A percentile compares a stretch with the other conserved stretches of the same genome.
phyloP scores from a whole-genome alignment of 805 yeast genomes.

The Ogataea kodamae region DNA sequence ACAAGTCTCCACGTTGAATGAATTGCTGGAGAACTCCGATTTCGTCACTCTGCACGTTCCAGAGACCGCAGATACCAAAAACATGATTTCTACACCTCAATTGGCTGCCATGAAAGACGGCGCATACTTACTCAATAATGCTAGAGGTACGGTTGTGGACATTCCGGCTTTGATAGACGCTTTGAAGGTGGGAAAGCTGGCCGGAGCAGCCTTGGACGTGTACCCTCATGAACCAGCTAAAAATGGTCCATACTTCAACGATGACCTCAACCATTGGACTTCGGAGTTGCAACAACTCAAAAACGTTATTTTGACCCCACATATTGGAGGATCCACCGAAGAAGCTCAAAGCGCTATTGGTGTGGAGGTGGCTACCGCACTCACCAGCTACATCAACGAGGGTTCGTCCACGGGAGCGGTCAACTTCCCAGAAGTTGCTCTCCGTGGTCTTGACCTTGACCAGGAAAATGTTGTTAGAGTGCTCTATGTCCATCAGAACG shows the following conservation, averaged over 20 bases:
- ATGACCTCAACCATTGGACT: slow-evolving; percentile 77
- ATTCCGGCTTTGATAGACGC: slow-evolving; percentile 92
- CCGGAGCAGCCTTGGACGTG: slow-evolving; percentile 96
- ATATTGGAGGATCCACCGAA: slow-evolving; percentile 98
- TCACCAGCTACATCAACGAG: slow-evolving; percentile 90
- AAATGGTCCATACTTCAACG: slow-evolving; percentile 80
- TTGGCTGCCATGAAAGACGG: slow-evolving; percentile 96
- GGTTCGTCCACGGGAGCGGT: slow-evolving; percentile 94
- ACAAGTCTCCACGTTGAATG: slow-evolving; percentile 83
- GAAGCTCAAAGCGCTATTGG: slow-evolving; percentile 99
- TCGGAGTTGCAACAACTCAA: slow-evolving; percentile 76
- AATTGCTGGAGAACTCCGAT: slow-evolving; percentile 75
- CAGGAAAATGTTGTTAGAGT: slow-evolving; percentile 90
- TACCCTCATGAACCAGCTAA: slow-evolving; percentile 97
- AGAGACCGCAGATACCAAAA: slow-evolving; percentile 86
- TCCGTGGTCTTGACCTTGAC: slow-evolving; percentile 83
- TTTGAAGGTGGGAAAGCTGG: slow-evolving; percentile 87
- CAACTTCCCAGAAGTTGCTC: slow-evolving; percentile 96
- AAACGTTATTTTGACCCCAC: slow-evolving; percentile 92
- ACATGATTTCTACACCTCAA: slow-evolving; percentile 85
- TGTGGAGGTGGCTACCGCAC: slow-evolving; percentile 83
- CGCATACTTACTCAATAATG: slow-evolving; percentile 88
- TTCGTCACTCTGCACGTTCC: slow-evolving; percentile 95
- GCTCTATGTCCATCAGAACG: slow-evolving; percentile 92
- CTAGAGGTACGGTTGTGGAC: slow-evolving; percentile 97